Base-by-base conservation (phyloP, 495 filamentous ascomycete species). In the Pseudevernia furfuracea region DNA sequence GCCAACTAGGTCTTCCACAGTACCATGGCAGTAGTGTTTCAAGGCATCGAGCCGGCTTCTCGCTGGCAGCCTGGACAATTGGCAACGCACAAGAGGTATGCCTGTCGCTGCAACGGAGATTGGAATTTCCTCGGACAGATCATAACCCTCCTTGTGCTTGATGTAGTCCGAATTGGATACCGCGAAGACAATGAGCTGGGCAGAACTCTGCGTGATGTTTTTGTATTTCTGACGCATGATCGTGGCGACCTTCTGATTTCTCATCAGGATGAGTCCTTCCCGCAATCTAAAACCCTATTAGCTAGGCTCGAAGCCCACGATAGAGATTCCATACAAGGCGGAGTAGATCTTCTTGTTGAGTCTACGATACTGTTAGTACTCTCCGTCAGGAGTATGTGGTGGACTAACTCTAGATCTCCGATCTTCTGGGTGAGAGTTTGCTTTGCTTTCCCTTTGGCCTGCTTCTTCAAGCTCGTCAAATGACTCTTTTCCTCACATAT, bases 151-250 rank as follows among this genome's bases (percentile, higher is more conserved):
- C 36, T 38, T 17, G 25, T 63, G 61, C 30, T 32, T 19, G 23
- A 55, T 49, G 28, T 56, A 63, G 23, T 63, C 17, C 1, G 36
- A 38, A 25, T 44, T 63, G n/a, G 48, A 63, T 12, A 63, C 61
- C 17, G 37, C 38, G 19, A 39, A 25, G 25, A 55, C 39, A 6
- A 19, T 10, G 9, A 56, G 49, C 14, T 5, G 17, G 30, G 10
- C 4, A 8, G n/a, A 9, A 17, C 43, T 17, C 2, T 34, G 28
- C 3, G 34, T 57, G 12, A 44, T 2, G 11, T 25, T 17, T 43
- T 44, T 34, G 30, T 30, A 43, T 14, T 63, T 44, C 25, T 38
- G 28, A 7, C 37, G 15, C 37, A 63, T 41, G 3, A n/a, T 19
- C 3, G 11, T 3, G 17, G 23, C 36, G 36, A 43, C 49, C 61